These are phyloP conservation scores for Mucor velutinosus DNA, from an alignment of 371 early-diverging fungal species.

Conservation along the genomic window DNA sequence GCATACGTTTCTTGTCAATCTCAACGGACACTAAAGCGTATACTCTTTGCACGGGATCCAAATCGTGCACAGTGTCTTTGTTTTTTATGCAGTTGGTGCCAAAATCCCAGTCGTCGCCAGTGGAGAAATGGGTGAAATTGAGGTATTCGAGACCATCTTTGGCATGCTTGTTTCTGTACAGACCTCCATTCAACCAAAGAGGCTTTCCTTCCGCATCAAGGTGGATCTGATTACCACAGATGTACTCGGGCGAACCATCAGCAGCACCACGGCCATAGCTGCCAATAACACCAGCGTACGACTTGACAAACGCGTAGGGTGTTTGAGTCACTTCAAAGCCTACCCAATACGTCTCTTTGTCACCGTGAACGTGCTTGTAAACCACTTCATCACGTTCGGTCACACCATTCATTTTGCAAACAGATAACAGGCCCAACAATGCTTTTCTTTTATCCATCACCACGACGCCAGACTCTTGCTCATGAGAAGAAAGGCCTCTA, in stretches of 20 bases:
- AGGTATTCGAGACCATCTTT: conserved; percentile 26
- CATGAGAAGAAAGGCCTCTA: conserved; percentile 31
- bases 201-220: conserved; percentile 34
- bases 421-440: conserved; percentile 55
- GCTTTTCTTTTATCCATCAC: conserved; percentile 59
- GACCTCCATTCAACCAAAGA: conserved; percentile 54
- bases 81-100: conserved; percentile 27
- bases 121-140: conserved; percentile 31
- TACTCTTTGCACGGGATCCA: conserved; percentile 6
- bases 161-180: conserved; percentile 46
- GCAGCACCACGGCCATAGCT: conserved; percentile 38
- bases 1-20: conserved; percentile 17
- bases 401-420: conserved; percentile 58
- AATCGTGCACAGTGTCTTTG: conserved; percentile 19
- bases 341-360: conserved; percentile 65
- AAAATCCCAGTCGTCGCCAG: conserved; percentile 35
- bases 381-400: conserved; percentile 42
- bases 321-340: conserved; percentile 62
- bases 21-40: conserved; percentile 20
- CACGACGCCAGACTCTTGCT: conserved; percentile 68
- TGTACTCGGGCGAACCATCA: conserved; percentile 35
- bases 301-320: conserved; percentile 56
- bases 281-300: conserved; percentile 58
- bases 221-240: conserved; percentile 58
- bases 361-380: conserved; percentile 49